phyloP scores from a whole-genome alignment of 345 rosid species.

The Brassica napus region Da-Ae NC_063443.1:10094501-10095000 shows the following conservation, averaged over 20 bases:
- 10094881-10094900: constrained; percentile 65
- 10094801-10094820: constrained; percentile 45
- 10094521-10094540: constrained; percentile 94
- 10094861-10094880: constrained; percentile 53
- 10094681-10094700: constrained; percentile 56
- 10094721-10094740: constrained; percentile 57
- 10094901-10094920: constrained; percentile 60
- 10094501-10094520: constrained; percentile 85
- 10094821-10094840: constrained; percentile 52
- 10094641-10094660: constrained; percentile 58
- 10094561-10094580: constrained; percentile 68
- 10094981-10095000: constrained; percentile 63
- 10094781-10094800: constrained; percentile 68
- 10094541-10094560: constrained; percentile 76
- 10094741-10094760: constrained; percentile 54
- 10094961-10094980: constrained; percentile 53
- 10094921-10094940: constrained; percentile 57
- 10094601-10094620: constrained; percentile 58
- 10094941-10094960: constrained; percentile 58
- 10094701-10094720: constrained; percentile 62
- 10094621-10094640: constrained; percentile 59
- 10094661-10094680: constrained; percentile 59
- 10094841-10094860: constrained; percentile 50
- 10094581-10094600: constrained; percentile 59
- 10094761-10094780: constrained; percentile 64